Percentiles rank a stretch among this genome's conserved stretches.
Evolutionary conservation across 495 filamentous ascomycete genomes (phyloP).

Genomic region (Lasiosphaeria ovina): DNA sequence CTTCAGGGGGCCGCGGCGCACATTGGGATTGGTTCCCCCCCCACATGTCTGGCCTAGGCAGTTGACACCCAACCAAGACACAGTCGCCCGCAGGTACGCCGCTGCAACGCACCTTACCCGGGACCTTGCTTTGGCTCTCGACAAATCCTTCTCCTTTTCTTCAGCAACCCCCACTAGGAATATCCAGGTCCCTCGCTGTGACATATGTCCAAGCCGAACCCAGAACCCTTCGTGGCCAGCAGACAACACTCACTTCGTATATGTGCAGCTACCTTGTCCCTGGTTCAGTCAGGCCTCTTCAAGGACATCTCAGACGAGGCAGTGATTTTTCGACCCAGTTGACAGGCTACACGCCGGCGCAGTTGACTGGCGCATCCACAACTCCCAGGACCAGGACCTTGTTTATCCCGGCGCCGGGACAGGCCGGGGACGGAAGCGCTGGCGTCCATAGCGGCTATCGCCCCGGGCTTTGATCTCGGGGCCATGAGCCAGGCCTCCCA

Average conservation of each 20-base stretch:
- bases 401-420: slow-evolving; percentile 10
- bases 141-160: slow-evolving; percentile 6
- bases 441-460: slow-evolving; percentile 33
- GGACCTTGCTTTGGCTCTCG: slow-evolving; percentile 5
- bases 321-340: not conserved
- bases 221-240: not conserved
- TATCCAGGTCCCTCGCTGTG: not conserved
- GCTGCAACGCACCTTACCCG: not conserved
- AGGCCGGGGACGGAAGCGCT: slow-evolving; percentile 26
- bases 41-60: slow-evolving; percentile 4
- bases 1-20: slow-evolving; percentile 8
- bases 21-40: not conserved
- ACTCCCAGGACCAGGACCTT: not conserved
- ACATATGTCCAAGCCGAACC: not conserved
- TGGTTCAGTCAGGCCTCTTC: no score
- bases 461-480: slow-evolving; percentile 32
- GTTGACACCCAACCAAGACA: not conserved
- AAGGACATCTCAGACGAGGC: no score
- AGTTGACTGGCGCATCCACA: not conserved
- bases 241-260: no score
- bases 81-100: not conserved
- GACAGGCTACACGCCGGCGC: not conserved
- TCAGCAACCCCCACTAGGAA: not conserved
- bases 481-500: slow-evolving; percentile 21
- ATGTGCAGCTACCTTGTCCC: no score